Evolutionary conservation across 345 rosid species (phyloP).

Genomic region (Eucalyptus pumila): DNA sequence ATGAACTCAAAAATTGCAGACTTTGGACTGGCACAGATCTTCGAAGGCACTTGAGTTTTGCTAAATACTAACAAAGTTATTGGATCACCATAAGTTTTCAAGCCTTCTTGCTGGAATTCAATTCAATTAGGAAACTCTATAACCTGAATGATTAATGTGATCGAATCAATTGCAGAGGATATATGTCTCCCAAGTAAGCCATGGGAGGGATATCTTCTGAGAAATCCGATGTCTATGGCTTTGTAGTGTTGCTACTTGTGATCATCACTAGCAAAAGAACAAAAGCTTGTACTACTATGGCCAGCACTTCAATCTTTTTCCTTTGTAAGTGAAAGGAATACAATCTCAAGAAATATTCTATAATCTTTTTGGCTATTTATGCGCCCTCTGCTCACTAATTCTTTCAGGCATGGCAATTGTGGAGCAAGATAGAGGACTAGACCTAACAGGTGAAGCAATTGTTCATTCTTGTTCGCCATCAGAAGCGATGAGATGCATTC

Average conservation of each 20-base stretch:
- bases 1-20: constrained; percentile 20
- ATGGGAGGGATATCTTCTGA: not conserved
- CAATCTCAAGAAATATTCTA: not conserved
- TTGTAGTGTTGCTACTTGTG: constrained; percentile 1
- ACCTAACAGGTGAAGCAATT: not conserved
- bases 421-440: not conserved
- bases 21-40: constrained; percentile 17
- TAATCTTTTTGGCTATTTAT: rapidly evolving
- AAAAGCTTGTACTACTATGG: not conserved
- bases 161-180: not conserved
- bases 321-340: not conserved
- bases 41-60: not conserved
- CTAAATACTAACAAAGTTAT: constrained; percentile 5
- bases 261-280: not conserved
- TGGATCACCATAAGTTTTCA: constrained; percentile 3
- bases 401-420: not conserved
- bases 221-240: not conserved
- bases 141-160: not conserved
- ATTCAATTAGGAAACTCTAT: not conserved
- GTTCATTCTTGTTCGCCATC: not conserved
- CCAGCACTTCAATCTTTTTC: not conserved
- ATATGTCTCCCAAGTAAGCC: constrained; percentile 4
- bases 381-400: not conserved
- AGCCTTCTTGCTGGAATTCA: too few relatives aligned
- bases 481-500: not conserved